Percentiles rank a stretch among this genome's conserved stretches.
phyloP scores from a whole-genome alignment of 352 stramenopile species.

The Phytopythium delawarense region DNA sequence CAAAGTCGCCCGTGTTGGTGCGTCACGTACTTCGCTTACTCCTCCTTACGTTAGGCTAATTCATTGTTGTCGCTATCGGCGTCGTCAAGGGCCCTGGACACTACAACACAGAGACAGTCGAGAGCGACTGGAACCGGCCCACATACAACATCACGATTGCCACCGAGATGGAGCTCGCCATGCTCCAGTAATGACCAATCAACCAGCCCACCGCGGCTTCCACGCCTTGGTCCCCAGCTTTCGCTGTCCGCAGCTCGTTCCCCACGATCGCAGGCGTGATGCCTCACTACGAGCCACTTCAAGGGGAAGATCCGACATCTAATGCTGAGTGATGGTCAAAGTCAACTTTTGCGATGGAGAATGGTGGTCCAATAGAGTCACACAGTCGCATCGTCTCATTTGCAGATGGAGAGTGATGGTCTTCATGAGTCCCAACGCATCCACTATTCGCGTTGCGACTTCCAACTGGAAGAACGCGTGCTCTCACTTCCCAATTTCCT shows the following conservation, averaged over 20 bases:
- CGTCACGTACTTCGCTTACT: neutral
- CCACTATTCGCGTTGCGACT: neutral
- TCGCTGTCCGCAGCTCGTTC: neutral
- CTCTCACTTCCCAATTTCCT: neutral
- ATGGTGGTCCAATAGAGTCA: neutral
- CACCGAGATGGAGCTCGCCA: conserved; percentile 78
- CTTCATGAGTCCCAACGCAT: neutral
- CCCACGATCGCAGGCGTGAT: neutral
- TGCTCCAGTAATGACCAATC: conserved; percentile 28
- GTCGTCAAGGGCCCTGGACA: conserved; percentile 56
- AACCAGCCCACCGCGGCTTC: neutral
- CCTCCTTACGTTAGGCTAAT: neutral
- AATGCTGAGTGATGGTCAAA: conserved; percentile 3
- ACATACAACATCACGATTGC: conserved; percentile 86
- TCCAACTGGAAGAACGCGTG: neutral
- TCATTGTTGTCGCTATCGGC: neutral
- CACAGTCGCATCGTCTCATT: too few species aligned
- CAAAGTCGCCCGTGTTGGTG: conserved; percentile 57
- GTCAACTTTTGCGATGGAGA: neutral
- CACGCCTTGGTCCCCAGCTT: neutral
- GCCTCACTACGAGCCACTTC: neutral
- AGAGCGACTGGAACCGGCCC: conserved; percentile 81
- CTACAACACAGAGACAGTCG: conserved; percentile 67
- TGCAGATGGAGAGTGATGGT: neutral
- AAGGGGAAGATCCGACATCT: neutral